phyloP scores from a whole-genome alignment of 2,329 filamentous ascomycete genomes.

The Apiospora phragmitis region DNA sequence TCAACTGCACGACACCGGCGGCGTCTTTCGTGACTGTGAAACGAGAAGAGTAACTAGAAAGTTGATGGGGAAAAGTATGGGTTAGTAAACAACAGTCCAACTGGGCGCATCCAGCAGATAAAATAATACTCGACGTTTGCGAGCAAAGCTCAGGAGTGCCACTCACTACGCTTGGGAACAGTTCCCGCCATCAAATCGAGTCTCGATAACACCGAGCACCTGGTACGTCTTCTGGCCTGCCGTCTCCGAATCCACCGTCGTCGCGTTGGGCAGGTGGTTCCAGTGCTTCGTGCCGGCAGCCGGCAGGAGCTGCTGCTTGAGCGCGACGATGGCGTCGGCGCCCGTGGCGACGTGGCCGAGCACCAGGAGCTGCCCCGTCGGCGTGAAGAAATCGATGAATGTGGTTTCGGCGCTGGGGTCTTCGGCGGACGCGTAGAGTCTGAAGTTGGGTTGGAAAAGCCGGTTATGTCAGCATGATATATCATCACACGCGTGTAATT shows the following conservation, averaged over 20 bases:
- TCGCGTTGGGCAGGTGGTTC: constrained; percentile 9
- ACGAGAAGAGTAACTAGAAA: background rate
- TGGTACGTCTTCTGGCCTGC: background rate
- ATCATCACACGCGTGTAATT: too few species aligned
- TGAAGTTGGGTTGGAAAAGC: background rate
- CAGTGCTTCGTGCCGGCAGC: constrained; percentile 5
- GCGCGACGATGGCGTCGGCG: background rate
- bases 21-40: constrained; percentile 3
- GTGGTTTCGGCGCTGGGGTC: background rate
- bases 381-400: constrained; percentile 9
- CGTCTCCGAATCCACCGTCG: constrained; percentile 1
- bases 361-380: background rate
- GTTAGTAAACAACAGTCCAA: background rate
- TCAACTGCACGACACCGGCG: background rate
- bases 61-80: background rate
- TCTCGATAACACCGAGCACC: constrained; percentile 8
- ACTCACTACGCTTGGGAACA: constrained; percentile 8
- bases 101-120: too few species aligned
- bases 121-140: background rate
- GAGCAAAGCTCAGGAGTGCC: too few species aligned
- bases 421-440: constrained; percentile 7
- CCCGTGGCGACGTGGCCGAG: background rate
- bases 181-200: background rate
- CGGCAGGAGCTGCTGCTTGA: constrained; percentile 12
- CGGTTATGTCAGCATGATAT: background rate